phyloP scores from a whole-genome alignment of 2,329 filamentous ascomycete species.

The Tolypocladium sp. region DNA sequence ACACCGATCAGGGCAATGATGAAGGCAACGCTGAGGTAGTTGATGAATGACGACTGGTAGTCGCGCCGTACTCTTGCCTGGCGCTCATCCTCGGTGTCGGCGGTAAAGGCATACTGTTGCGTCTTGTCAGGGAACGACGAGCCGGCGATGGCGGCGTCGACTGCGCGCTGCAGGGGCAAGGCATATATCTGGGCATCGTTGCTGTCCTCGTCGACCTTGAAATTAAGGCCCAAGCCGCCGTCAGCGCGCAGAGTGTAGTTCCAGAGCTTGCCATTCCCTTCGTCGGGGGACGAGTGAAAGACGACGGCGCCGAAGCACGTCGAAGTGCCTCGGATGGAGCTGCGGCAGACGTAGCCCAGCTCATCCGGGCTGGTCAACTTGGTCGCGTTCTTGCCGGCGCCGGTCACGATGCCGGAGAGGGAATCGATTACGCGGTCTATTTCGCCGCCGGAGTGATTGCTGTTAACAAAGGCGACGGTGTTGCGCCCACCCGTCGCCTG shows the following conservation, averaged over 20 bases:
- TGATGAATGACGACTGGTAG: constrained; percentile 60
- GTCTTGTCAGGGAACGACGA: constrained; percentile 49
- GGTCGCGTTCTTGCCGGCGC: constrained; percentile 40
- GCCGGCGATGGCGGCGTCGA: constrained; percentile 63
- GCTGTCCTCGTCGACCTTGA: constrained; percentile 52
- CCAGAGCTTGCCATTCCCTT: constrained; percentile 61
- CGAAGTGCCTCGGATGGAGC: constrained; percentile 56
- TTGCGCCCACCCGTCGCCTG: constrained; percentile 51
- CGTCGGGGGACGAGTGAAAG: constrained; percentile 65
- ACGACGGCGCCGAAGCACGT: constrained; percentile 65
- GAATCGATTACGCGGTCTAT: constrained; percentile 64
- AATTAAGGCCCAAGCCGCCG: constrained; percentile 49
- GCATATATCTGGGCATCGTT: constrained; percentile 74
- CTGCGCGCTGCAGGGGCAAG: constrained; percentile 68
- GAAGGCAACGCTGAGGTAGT: constrained; percentile 70
- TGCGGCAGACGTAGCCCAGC: constrained; percentile 54
- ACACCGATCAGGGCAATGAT: constrained; percentile 73
- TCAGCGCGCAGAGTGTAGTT: constrained; percentile 81
- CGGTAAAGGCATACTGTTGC: constrained; percentile 52
- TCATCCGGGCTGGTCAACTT: neutral
- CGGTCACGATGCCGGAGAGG: constrained; percentile 45
- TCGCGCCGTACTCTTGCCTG: constrained; percentile 58
- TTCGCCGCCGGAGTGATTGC: constrained; percentile 56
- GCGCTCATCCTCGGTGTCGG: constrained; percentile 12
- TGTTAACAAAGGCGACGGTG: constrained; percentile 72